Conservation (phyloP, 352 stramenopile species). For the Globisporangium rhizosaccharum region DNA sequence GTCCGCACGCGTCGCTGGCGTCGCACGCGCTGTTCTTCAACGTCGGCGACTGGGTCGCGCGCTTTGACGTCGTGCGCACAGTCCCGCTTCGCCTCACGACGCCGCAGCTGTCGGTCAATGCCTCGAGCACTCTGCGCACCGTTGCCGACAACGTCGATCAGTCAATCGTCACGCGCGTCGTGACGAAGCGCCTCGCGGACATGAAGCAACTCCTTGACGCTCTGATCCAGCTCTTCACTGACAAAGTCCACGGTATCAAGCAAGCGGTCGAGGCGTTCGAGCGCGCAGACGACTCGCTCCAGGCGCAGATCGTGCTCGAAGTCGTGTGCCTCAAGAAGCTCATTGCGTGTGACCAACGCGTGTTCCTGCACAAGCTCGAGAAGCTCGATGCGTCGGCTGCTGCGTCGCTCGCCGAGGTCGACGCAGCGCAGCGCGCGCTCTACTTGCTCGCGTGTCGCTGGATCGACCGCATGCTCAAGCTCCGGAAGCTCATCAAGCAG, state of each 20-base stretch:
- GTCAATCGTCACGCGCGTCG: slow-evolving; percentile 20
- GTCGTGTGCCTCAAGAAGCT: slow-evolving; percentile 52
- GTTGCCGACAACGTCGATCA: slow-evolving; percentile 4
- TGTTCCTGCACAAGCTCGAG: slow-evolving; percentile 37
- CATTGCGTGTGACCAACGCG: slow-evolving; percentile 36
- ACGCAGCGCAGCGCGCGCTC: slow-evolving; percentile 44
- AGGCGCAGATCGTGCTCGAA: slow-evolving; percentile 60
- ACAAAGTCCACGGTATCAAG: slow-evolving; percentile 60
- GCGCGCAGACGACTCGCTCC: slow-evolving; percentile 37
- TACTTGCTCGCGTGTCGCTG: slow-evolving; percentile 70
- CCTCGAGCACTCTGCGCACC: slow-evolving; percentile 4
- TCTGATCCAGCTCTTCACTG: slow-evolving; percentile 46
- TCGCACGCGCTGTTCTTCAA: slow-evolving; percentile 82
- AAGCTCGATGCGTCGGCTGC: slow-evolving; percentile 23
- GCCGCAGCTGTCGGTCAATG: background rate
- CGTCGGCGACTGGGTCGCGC: slow-evolving; percentile 62
- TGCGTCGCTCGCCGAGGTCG: slow-evolving; percentile 36
- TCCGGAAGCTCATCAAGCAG: slow-evolving; percentile 64
- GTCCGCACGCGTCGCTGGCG: slow-evolving; percentile 43
- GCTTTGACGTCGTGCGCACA: slow-evolving; percentile 53
- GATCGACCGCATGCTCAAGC: slow-evolving; percentile 69
- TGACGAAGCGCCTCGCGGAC: slow-evolving; percentile 19
- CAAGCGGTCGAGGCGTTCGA: slow-evolving; percentile 59
- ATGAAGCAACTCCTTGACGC: slow-evolving; percentile 35
- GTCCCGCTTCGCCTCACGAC: slow-evolving; percentile 30